phyloP scores from a whole-genome alignment of 2,329 filamentous ascomycete species.

The Sporothrix protearum region DNA sequence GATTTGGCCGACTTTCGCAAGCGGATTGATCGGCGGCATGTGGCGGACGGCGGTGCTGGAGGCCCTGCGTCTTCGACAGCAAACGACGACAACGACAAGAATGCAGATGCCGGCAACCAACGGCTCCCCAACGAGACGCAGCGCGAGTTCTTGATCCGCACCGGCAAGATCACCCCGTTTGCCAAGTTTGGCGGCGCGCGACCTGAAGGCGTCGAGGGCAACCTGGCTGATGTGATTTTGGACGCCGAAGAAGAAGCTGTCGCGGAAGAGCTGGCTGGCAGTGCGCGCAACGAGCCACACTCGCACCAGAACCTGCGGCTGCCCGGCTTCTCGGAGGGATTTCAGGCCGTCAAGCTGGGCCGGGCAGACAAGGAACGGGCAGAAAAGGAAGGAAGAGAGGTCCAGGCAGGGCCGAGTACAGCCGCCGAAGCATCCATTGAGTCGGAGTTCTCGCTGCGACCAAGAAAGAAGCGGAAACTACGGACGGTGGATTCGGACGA shows the following conservation, averaged over 20 bases:
- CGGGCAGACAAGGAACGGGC: background rate
- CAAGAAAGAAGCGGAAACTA: constrained; percentile 53
- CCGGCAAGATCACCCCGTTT: constrained; percentile 96
- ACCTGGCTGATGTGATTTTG: constrained; percentile 71
- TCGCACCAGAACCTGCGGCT: constrained; percentile 71
- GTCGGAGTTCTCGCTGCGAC: constrained; percentile 56
- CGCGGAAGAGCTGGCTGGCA: constrained; percentile 46
- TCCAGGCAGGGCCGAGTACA: constrained; percentile 21
- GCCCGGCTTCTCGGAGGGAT: constrained; percentile 65
- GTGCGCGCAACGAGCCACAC: constrained; percentile 46
- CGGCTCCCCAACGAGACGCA: constrained; percentile 75
- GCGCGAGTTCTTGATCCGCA: constrained; percentile 87
- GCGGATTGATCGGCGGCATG: constrained; percentile 73
- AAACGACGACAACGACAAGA: constrained; percentile 28
- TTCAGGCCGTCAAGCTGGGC: constrained; percentile 9
- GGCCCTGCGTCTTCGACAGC: too few relatives aligned
- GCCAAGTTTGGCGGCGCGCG: constrained; percentile 69
- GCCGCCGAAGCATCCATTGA: constrained; percentile 42
- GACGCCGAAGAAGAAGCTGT: constrained; percentile 75
- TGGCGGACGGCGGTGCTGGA: too few relatives aligned
- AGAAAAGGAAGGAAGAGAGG: background rate
- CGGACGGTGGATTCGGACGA: constrained; percentile 24
- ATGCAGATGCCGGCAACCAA: constrained; percentile 45
- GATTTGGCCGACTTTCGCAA: constrained; percentile 78
- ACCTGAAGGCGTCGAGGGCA: constrained; percentile 59